Evolutionary conservation across 345 rosid species (phyloP).

Genomic region (Hibiscus mutabilis): DNA sequence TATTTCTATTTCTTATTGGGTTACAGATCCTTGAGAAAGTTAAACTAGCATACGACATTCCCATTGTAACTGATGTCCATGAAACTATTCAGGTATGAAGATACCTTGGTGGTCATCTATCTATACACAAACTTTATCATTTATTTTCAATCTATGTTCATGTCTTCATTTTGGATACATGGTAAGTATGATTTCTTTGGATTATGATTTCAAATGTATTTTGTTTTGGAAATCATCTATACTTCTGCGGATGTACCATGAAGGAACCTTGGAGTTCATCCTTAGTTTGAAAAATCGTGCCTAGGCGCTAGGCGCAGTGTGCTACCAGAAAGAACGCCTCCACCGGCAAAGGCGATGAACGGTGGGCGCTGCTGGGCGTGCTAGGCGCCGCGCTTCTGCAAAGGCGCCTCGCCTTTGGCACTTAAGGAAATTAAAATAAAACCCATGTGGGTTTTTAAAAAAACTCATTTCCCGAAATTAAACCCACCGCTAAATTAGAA

Average conservation of each 20-base stretch:
- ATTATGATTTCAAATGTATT: neutral
- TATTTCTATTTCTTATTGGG: neutral
- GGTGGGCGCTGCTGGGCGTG: too few relatives aligned
- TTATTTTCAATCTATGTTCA: neutral
- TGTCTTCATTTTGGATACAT: neutral
- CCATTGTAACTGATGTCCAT: slow-evolving; percentile 91
- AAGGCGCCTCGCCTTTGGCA: too few relatives aligned
- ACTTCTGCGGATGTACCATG: neutral
- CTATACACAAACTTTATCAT: neutral
- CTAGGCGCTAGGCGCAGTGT: too few relatives aligned
- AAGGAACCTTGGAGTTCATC: neutral
- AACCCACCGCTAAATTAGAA: too few relatives aligned
- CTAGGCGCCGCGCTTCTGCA: too few relatives aligned
- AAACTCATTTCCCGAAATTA: too few relatives aligned
- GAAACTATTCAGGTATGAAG: slow-evolving; percentile 32
- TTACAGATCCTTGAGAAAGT: slow-evolving; percentile 94
- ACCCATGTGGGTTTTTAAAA: too few relatives aligned
- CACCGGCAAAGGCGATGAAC: too few relatives aligned
- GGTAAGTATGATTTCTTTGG: neutral
- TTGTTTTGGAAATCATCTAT: neutral
- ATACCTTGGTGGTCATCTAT: neutral
- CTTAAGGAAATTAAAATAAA: too few relatives aligned
- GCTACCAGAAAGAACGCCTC: too few relatives aligned
- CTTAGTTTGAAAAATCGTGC: too few relatives aligned
- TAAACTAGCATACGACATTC: slow-evolving; percentile 73